These are phyloP conservation scores for Pseudogymnoascus sp. DNA, from an alignment of 2,329 filamentous ascomycete genomes.

Conservation along the genomic window DNA sequence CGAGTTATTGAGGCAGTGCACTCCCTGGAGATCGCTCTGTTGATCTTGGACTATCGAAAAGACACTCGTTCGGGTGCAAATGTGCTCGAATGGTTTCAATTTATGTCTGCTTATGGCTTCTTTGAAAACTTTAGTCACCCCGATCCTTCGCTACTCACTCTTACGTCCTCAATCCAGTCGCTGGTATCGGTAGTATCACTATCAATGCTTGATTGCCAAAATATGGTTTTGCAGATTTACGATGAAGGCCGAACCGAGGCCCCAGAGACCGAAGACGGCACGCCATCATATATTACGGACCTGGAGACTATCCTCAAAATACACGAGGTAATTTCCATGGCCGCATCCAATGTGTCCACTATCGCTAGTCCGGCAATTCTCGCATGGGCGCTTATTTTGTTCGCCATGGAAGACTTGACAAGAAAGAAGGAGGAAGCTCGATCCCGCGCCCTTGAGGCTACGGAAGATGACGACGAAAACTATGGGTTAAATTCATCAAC, in stretches of 20 bases:
- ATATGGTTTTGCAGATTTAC: slow-evolving; percentile 48
- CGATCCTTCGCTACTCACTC: slow-evolving; percentile 22
- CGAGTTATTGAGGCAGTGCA: slow-evolving; percentile 66
- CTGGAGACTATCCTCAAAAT: slow-evolving; percentile 64
- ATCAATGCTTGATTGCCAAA: slow-evolving; percentile 53
- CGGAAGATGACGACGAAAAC: slow-evolving; percentile 2
- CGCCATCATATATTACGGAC: slow-evolving; percentile 58
- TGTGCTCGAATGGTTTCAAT: slow-evolving; percentile 65
- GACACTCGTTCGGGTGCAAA: slow-evolving; percentile 51
- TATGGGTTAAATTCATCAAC: slow-evolving; percentile 16
- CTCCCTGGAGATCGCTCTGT: slow-evolving; percentile 65
- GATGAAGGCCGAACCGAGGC: slow-evolving; percentile 32
- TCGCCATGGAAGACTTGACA: slow-evolving; percentile 59
- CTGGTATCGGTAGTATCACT: slow-evolving; percentile 65
- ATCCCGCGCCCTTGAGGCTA: slow-evolving; percentile 1
- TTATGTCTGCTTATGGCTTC: slow-evolving; percentile 63
- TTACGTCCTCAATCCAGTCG: slow-evolving; percentile 60
- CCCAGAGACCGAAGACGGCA: slow-evolving; percentile 31
- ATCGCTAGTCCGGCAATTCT: slow-evolving; percentile 69
- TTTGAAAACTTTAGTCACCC: slow-evolving; percentile 51
- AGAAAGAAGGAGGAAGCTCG: slow-evolving; percentile 51
- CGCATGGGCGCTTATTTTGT: slow-evolving; percentile 72
- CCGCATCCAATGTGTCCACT: slow-evolving; percentile 47
- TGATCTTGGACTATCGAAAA: slow-evolving; percentile 55
- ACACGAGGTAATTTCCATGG: slow-evolving; percentile 61